phyloP scores from a whole-genome alignment of 192 early-diverging fungal genomes.

The Backusella parvicylindrica region DNA sequence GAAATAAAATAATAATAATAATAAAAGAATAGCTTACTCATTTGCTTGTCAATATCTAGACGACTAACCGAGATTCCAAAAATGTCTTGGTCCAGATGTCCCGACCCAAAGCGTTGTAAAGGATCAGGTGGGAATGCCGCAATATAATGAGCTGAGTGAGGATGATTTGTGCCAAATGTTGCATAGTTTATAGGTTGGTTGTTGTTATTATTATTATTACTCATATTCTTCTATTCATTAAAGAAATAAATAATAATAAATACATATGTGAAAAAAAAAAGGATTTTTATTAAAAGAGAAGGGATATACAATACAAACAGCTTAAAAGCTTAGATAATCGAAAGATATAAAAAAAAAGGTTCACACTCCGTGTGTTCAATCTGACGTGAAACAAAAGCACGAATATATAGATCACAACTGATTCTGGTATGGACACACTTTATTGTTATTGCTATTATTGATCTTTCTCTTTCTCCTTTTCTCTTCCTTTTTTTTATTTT shows the following conservation, averaged over 20 bases:
- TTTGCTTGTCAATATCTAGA: slow-evolving; percentile 17
- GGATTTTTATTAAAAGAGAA: not conserved
- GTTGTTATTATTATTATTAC: not conserved
- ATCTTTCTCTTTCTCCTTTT: not conserved
- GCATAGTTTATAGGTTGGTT: not conserved
- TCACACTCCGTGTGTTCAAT: not conserved
- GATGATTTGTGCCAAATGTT: not conserved
- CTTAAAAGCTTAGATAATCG: not conserved
- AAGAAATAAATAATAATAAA: not conserved
- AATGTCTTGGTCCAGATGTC: slow-evolving; percentile 24
- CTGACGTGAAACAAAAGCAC: not conserved
- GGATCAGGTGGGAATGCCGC: not conserved
- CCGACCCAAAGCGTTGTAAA: slow-evolving; percentile 19
- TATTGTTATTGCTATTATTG: not conserved
- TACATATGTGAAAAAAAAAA: not conserved
- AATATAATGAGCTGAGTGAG: not conserved
- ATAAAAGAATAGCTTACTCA: slow-evolving; percentile 14
- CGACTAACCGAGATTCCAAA: slow-evolving; percentile 26
- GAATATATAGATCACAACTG: not conserved
- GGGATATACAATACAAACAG: not conserved
- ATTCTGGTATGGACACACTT: not conserved
- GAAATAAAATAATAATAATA: not conserved
- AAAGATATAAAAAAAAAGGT: not conserved
- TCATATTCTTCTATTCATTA: not conserved
- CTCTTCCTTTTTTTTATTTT: not conserved